Evolutionary conservation across 164 flowering plant genomes (phyloP), one percentile per base, ranked within the genome.

Genomic region (Berberis vulgaris): DNA sequence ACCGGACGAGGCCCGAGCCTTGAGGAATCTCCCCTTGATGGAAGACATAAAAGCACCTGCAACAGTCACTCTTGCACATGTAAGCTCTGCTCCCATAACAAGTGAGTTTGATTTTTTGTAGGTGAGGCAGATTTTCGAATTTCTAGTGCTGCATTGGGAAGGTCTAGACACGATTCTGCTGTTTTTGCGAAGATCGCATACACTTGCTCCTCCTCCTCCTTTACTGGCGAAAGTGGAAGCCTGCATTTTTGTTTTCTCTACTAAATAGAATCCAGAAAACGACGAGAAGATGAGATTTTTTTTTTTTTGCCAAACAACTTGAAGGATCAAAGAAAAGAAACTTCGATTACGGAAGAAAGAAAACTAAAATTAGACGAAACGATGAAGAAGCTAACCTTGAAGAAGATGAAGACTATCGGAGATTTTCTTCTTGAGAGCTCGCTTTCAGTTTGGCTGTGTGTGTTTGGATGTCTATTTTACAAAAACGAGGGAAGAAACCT

Each of bases 1-100:
- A 87, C 90, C 87, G 74, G 84, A 77, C 70, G 84, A 77, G 71
- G 84, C 84, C 62, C 73, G 95, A 73, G 83, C 82, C 71, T 65
- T 83, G 74, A 84, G 69, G 44, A 77, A 72, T 84, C 89, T 82
- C 55, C 82, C 43, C 76, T 82, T 86, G 11, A 70, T 79, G 1
- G 87, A 72, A 13, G 84, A 74, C 63, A 77, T 59, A 55, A 73
- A 71, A 54, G 77, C 55, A 53, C 70, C 60, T 45, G 68, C 72
- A 54, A 79, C 59, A 54, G 72, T 70, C 41, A 43, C 64, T 60
- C 80, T 69, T 0, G 75, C 63, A 61, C 74, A 65, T 8, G 70
- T 71, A 45, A 83, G 74, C 64, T 76, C 75, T 7, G 80, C 74
- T 45, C 81, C 85, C 88, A 86, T 82, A 2, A 66, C 40, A 45